These are phyloP conservation scores for Annulohypoxylon truncatum DNA, from an alignment of 2,329 filamentous ascomycete species.

Conservation along the genomic window DNA sequence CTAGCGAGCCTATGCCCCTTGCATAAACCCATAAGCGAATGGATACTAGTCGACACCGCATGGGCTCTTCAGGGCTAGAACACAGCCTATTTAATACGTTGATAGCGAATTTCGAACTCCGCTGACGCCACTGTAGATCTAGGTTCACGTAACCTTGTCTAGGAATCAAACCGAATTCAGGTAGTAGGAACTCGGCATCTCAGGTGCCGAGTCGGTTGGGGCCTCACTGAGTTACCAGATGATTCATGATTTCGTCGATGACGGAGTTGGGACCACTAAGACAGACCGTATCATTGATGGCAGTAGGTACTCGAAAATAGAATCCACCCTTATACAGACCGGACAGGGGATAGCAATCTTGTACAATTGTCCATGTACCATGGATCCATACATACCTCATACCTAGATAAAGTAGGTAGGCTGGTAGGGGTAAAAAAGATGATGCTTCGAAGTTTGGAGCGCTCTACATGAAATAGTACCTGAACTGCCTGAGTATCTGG, in stretches of 20 bases:
- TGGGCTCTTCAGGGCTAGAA: not conserved
- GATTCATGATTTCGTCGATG: constrained; percentile 28
- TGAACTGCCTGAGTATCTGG: too few relatives aligned
- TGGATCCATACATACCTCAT: too few relatives aligned
- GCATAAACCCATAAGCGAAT: constrained; percentile 7
- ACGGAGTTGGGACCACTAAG: constrained; percentile 14
- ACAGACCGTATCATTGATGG: not conserved
- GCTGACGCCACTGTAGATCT: not conserved
- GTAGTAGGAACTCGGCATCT: not conserved
- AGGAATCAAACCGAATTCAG: not conserved
- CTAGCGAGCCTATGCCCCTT: constrained; percentile 11
- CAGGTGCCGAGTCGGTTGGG: not conserved
- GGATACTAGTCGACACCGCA: not conserved
- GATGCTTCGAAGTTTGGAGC: not conserved
- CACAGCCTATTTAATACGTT: not conserved
- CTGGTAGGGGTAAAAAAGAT: not conserved
- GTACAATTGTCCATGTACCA: not conserved
- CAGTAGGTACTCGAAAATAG: constrained; percentile 13
- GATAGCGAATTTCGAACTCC: not conserved
- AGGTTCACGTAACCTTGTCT: not conserved
- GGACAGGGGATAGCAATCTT: not conserved
- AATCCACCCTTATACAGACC: constrained; percentile 2
- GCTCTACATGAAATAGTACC: not conserved
- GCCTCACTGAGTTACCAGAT: constrained; percentile 2
- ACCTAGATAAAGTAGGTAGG: not conserved